A percentile compares a stretch with the other conserved stretches of the same genome.
Evolutionary conservation across 306 rosid species (phyloP).

Genomic region (Pachyrhizus erosus): DNA sequence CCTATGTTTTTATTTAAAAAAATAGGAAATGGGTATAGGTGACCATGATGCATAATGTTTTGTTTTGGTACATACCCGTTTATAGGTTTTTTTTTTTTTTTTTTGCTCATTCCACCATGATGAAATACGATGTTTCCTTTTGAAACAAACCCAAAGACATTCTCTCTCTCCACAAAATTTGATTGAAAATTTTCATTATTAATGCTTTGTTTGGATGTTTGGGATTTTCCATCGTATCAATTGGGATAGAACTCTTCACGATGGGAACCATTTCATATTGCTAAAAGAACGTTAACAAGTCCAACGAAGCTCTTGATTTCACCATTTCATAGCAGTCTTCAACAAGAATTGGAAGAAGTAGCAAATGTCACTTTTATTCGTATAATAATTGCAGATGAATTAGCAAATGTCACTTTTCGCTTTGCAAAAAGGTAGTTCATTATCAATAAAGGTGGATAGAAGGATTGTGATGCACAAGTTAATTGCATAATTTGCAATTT

Average conservation of each 20-base stretch:
- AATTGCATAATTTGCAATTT: background rate
- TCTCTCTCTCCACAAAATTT: background rate
- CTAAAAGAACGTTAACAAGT: too few species aligned
- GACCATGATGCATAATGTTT: background rate
- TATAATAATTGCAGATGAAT: too few species aligned
- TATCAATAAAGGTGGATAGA: background rate
- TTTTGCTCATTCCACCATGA: background rate
- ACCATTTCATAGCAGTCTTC: background rate
- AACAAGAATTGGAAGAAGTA: background rate
- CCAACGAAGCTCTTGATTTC: too few species aligned
- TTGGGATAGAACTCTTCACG: too few species aligned
- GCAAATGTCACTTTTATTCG: background rate
- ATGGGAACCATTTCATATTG: too few species aligned
- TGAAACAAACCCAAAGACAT: background rate
- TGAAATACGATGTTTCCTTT: background rate
- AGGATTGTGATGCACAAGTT: background rate
- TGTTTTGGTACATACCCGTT: background rate
- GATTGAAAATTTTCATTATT: background rate
- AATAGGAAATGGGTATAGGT: too few species aligned
- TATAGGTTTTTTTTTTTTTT: too few species aligned
- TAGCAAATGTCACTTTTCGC: background rate
- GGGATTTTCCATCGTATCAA: background rate
- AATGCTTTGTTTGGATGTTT: background rate
- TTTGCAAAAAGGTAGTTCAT: background rate
- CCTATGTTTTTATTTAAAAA: too few species aligned